Evolutionary conservation across 2,329 filamentous ascomycete genomes (phyloP).

Genomic region (Cercospora sesami): DNA sequence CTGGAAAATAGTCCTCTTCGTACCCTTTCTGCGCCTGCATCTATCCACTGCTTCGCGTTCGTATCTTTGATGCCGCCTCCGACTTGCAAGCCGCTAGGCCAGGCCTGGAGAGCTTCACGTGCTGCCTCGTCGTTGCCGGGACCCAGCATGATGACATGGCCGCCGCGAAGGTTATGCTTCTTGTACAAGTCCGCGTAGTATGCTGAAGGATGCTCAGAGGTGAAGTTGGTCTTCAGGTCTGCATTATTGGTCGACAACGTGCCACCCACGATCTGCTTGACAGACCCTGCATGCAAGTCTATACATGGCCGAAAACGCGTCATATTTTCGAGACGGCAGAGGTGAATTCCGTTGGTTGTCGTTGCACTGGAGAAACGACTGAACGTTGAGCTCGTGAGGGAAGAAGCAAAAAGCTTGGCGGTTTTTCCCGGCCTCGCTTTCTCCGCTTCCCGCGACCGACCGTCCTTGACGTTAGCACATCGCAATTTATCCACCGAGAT

Average conservation of each 20-base stretch:
- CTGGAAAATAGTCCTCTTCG: constrained; percentile 30
- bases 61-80: constrained; percentile 88
- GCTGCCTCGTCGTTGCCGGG: constrained; percentile 82
- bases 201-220: constrained; percentile 77
- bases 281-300: constrained; percentile 93
- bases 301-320: constrained; percentile 95
- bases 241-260: constrained; percentile 64
- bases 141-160: constrained; percentile 96
- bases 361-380: background rate
- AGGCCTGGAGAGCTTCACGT: constrained; percentile 70
- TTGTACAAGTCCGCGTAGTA: constrained; percentile 83
- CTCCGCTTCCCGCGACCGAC: background rate
- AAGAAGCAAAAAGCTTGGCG: constrained; percentile 12
- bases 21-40: constrained; percentile 86
- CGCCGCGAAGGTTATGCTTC: constrained; percentile 70
- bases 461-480: constrained; percentile 8
- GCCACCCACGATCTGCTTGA: constrained; percentile 97
- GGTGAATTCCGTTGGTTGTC: background rate
- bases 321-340: constrained; percentile 56
- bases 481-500: constrained; percentile 33
- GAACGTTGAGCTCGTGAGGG: background rate
- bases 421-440: background rate
- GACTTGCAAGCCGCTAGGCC: constrained; percentile 80
- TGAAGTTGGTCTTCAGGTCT: constrained; percentile 81
- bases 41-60: constrained; percentile 85